Conservation (phyloP, 768 basidiomycete genomes). For the Gloeostereum incarnatum region DNA sequence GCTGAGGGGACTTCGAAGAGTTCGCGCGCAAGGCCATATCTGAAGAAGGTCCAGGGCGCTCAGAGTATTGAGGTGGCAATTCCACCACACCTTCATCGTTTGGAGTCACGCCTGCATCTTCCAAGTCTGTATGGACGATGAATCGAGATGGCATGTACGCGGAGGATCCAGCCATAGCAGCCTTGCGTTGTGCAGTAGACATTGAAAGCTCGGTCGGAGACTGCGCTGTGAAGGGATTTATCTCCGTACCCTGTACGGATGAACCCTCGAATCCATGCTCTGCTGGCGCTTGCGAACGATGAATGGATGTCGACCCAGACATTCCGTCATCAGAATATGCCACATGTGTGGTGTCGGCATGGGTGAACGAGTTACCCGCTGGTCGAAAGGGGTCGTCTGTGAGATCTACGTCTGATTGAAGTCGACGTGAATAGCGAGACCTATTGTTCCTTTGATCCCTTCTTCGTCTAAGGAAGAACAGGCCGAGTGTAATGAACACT, state of each 20-base stretch:
- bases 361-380: too few species aligned
- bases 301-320: too few species aligned
- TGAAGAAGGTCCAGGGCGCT: conserved; percentile 17
- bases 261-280: too few species aligned
- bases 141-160: conserved; percentile 40
- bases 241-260: too few species aligned
- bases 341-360: too few species aligned
- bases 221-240: conserved; percentile 10
- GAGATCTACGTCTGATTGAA: conserved; percentile 30
- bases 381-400: too few species aligned
- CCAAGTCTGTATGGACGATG: conserved; percentile 61
- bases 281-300: too few species aligned
- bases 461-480: conserved; percentile 36
- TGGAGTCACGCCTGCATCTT: conserved; percentile 36
- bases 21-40: too few species aligned
- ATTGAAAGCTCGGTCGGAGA: conserved; percentile 13
- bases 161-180: conserved; percentile 38
- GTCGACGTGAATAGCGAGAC: conserved; percentile 20
- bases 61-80: conserved; percentile 68
- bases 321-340: too few species aligned
- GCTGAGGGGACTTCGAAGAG: too few species aligned
- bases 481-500: conserved; percentile 36
- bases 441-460: conserved; percentile 20
- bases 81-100: conserved; percentile 51
- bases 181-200: conserved; percentile 42